phyloP scores from a whole-genome alignment of 306 rosid genomes.

The Vachellia collinsii region DNA sequence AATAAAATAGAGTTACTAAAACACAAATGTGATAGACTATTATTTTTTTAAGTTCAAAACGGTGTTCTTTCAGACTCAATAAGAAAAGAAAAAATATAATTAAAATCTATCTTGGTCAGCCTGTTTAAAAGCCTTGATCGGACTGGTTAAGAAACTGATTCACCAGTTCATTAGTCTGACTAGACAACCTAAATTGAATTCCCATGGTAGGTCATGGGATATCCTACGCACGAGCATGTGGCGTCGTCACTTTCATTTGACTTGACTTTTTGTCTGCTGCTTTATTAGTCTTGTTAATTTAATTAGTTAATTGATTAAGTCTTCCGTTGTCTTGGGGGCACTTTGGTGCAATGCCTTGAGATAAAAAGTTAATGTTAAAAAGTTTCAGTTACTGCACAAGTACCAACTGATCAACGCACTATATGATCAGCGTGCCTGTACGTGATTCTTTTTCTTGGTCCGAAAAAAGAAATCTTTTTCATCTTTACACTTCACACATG shows the following conservation, averaged over 20 bases:
- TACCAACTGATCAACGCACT: not conserved
- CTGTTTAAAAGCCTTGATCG: too few relatives aligned
- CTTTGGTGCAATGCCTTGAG: not conserved
- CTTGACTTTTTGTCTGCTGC: not conserved
- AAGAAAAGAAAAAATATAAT: too few relatives aligned
- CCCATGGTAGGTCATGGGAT: not conserved
- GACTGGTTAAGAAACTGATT: too few relatives aligned
- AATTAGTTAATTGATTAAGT: not conserved
- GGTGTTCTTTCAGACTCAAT: too few relatives aligned
- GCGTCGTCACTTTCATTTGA: not conserved
- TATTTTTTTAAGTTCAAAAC: too few relatives aligned
- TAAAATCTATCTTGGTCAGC: too few relatives aligned
- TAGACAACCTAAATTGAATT: not conserved
- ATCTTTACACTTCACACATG: not conserved
- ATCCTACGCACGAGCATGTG: not conserved
- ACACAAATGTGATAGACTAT: too few relatives aligned
- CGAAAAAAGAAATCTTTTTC: not conserved
- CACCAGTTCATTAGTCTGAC: too few relatives aligned
- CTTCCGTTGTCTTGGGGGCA: not conserved
- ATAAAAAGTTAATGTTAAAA: not conserved
- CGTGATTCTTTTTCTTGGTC: not conserved
- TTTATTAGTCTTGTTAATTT: slow-evolving; percentile 12
- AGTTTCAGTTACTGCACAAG: not conserved
- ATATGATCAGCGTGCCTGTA: not conserved
- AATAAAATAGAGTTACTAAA: too few relatives aligned